These are phyloP conservation scores for Nepenthes mirabilis DNA, from an alignment of 148 eudicot genomes.

Conservation along the genomic window DNA sequence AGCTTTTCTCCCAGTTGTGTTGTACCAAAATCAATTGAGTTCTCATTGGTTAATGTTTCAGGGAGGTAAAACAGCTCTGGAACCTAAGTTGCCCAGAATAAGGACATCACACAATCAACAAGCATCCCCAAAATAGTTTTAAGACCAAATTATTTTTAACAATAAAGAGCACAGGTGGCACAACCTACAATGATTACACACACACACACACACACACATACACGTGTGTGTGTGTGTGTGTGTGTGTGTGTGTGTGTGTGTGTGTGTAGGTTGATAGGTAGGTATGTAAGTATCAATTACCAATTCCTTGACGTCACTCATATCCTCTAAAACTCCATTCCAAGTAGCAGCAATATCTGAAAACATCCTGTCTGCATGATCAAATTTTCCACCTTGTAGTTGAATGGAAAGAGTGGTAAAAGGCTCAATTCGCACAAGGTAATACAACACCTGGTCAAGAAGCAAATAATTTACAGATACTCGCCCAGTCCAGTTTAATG, in stretches of 20 bases:
- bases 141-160: background rate
- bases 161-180: too few relatives aligned
- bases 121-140: background rate
- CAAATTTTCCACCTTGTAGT: constrained; percentile 96
- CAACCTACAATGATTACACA: too few relatives aligned
- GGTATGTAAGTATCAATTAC: constrained; percentile 4
- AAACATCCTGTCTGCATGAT: constrained; percentile 99
- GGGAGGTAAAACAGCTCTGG: constrained; percentile 98
- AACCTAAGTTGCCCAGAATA: constrained; percentile 35
- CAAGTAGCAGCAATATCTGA: constrained; percentile 87
- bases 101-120: background rate
- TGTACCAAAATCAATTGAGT: constrained; percentile 86
- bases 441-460: constrained; percentile 67
- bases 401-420: constrained; percentile 92
- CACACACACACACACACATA: too few relatives aligned
- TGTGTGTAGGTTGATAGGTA: background rate
- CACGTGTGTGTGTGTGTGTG: too few relatives aligned
- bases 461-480: background rate
- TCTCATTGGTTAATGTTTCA: constrained; percentile 73
- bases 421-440: constrained; percentile 86
- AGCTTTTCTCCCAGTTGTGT: constrained; percentile 94
- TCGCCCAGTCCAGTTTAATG: too few relatives aligned
- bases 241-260: too few relatives aligned
- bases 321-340: constrained; percentile 94
- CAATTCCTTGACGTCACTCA: constrained; percentile 99